Percentiles rank a stretch among this genome's conserved stretches.
Evolutionary conservation across 495 filamentous ascomycete species (phyloP).

Genomic region (Evansstolkia leycettana): DNA sequence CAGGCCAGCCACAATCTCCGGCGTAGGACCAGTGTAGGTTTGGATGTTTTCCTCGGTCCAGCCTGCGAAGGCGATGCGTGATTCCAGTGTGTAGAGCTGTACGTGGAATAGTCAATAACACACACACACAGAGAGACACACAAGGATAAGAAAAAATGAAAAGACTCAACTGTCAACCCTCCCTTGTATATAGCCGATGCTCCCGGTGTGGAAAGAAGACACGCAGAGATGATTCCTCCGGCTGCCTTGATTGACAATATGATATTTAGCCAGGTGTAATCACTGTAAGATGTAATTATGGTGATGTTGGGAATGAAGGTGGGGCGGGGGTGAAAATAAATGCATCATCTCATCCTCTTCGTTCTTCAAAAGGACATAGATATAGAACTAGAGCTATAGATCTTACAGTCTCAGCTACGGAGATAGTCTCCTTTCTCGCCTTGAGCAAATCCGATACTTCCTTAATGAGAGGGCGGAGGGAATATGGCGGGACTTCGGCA

Average conservation of each 20-base stretch:
- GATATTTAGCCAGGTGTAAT: background rate
- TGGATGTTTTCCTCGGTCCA: constrained; percentile 42
- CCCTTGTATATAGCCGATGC: constrained; percentile 46
- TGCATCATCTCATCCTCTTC: too few relatives aligned
- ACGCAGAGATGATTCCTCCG: constrained; percentile 47
- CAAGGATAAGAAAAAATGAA: background rate
- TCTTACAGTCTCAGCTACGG: constrained; percentile 46
- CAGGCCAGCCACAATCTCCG: constrained; percentile 41
- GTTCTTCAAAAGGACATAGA: too few relatives aligned
- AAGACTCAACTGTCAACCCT: constrained; percentile 36
- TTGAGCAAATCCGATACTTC: constrained; percentile 41
- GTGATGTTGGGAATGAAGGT: too few relatives aligned
- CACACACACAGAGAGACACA: background rate
- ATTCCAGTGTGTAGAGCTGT: constrained; percentile 48
- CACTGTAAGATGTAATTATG: too few relatives aligned
- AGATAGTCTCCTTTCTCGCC: constrained; percentile 38
- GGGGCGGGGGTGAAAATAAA: too few relatives aligned
- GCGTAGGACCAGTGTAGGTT: constrained; percentile 42
- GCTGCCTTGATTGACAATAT: constrained; percentile 29
- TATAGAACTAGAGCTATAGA: too few relatives aligned
- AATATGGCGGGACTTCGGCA: constrained; percentile 31
- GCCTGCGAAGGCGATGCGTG: constrained; percentile 45
- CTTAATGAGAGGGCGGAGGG: constrained; percentile 32
- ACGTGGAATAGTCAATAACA: too few relatives aligned
- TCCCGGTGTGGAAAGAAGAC: constrained; percentile 41